Percentiles rank a stretch among this genome's conserved stretches.
Evolutionary conservation across 2,329 filamentous ascomycete species (phyloP).

Genomic region (Ceratocystiopsis sp.): DNA sequence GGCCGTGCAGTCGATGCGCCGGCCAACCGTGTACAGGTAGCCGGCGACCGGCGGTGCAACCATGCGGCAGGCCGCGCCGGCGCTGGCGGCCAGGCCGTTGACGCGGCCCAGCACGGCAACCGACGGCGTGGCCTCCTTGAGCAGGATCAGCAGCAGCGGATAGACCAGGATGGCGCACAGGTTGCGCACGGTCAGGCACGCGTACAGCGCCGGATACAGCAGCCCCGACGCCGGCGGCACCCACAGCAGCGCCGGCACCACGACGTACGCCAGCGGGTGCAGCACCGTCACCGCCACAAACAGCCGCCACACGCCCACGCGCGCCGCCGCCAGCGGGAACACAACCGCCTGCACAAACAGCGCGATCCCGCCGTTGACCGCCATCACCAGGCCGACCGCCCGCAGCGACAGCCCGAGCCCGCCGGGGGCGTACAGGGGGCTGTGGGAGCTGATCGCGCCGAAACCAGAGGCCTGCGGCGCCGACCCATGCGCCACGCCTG

Average conservation of each 20-base stretch:
- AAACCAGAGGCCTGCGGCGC: background rate
- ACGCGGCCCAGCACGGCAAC: constrained; percentile 41
- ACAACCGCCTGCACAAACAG: constrained; percentile 57
- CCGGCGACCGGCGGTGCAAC: constrained; percentile 48
- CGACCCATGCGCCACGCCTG: constrained; percentile 14
- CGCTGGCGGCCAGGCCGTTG: constrained; percentile 49
- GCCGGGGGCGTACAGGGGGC: constrained; percentile 38
- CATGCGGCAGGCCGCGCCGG: constrained; percentile 49
- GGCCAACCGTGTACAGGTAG: constrained; percentile 44
- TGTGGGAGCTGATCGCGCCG: constrained; percentile 8
- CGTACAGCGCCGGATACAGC: constrained; percentile 41
- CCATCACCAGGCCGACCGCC: constrained; percentile 37
- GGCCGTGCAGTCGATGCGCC: constrained; percentile 39
- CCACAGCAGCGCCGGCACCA: constrained; percentile 40
- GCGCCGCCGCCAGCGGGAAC: constrained; percentile 42
- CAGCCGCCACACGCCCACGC: constrained; percentile 39
- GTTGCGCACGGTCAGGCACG: constrained; percentile 39
- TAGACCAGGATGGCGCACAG: constrained; percentile 47
- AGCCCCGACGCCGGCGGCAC: constrained; percentile 26
- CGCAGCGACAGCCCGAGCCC: constrained; percentile 46
- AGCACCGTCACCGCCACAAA: constrained; percentile 41
- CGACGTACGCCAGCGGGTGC: constrained; percentile 43
- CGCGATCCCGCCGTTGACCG: constrained; percentile 46
- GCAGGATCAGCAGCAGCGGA: constrained; percentile 46
- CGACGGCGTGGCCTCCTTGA: constrained; percentile 48